phyloP scores from a whole-genome alignment of 176 grass and related monocot species.

The Oryza brachyantha region DNA sequence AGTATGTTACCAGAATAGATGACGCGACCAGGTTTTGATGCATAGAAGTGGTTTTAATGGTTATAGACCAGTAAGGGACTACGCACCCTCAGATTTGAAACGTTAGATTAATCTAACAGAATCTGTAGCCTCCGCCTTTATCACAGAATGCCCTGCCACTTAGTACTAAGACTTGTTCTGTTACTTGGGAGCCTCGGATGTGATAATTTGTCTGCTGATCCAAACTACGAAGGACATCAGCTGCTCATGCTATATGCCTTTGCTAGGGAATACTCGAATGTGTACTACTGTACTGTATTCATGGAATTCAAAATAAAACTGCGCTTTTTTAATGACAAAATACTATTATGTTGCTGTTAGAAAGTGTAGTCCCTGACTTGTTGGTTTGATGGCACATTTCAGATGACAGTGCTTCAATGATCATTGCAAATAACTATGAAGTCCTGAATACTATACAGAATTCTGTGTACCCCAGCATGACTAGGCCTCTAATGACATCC shows the following conservation, averaged over 20 bases:
- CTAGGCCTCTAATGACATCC: slow-evolving; percentile 30
- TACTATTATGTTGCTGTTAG: not conserved
- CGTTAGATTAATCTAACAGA: not conserved
- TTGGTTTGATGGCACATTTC: slow-evolving; percentile 33
- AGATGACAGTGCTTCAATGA: slow-evolving; percentile 73
- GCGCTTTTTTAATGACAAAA: not conserved
- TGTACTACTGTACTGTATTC: not conserved
- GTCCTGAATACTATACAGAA: slow-evolving; percentile 42
- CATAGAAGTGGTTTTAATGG: not conserved
- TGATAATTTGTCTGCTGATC: not conserved
- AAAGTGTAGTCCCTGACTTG: slow-evolving; percentile 12
- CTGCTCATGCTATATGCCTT: not conserved
- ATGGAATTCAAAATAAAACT: not conserved
- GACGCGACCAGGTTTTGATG: not conserved
- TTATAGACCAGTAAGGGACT: too few relatives aligned
- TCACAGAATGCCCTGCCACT: not conserved
- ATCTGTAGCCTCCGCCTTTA: not conserved
- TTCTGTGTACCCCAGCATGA: slow-evolving; percentile 43
- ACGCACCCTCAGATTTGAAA: not conserved
- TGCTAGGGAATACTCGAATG: not conserved
- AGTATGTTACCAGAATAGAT: too few relatives aligned
- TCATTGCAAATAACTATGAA: slow-evolving; percentile 53
- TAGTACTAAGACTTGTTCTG: not conserved
- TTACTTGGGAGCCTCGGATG: not conserved
- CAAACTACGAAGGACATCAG: not conserved